Percentiles rank a stretch among this genome's conserved stretches.
Conservation (phyloP, 1,284 basidiomycete species). For the Fomitiporia mediterranea region DNA sequence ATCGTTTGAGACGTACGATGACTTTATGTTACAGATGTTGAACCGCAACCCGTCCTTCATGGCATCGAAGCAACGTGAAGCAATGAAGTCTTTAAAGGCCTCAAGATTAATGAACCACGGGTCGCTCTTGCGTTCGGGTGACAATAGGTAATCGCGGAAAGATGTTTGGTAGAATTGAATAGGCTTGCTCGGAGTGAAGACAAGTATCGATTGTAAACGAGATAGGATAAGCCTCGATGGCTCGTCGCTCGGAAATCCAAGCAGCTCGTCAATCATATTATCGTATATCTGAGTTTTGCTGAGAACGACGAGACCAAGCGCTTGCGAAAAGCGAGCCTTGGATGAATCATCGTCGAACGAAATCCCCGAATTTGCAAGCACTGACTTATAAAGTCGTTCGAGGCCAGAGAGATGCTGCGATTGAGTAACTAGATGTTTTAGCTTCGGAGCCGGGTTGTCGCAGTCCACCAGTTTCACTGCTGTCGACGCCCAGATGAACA, state of each 20-base stretch:
- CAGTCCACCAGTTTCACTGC: slow-evolving; percentile 24
- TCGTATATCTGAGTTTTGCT: neutral
- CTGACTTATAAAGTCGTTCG: neutral
- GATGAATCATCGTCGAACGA: neutral
- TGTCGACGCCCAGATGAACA: slow-evolving; percentile 30
- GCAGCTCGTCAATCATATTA: neutral
- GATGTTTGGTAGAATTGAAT: neutral
- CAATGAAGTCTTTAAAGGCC: neutral
- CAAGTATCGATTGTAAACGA: too few relatives aligned
- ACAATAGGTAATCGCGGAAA: too few relatives aligned
- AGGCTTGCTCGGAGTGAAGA: too few relatives aligned
- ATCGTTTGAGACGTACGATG: too few relatives aligned
- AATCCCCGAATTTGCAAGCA: too few relatives aligned
- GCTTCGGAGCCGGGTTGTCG: neutral
- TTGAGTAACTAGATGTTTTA: neutral
- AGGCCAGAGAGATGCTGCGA: neutral
- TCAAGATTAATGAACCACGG: neutral
- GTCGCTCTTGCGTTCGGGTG: neutral
- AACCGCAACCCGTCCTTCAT: neutral
- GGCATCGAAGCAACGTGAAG: too few relatives aligned
- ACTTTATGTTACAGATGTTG: too few relatives aligned
- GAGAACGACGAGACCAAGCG: neutral
- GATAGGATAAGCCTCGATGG: too few relatives aligned
- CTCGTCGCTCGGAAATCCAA: too few relatives aligned
- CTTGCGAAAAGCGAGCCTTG: neutral